These are phyloP conservation scores for Aspergillus amoenus DNA, from an alignment of 2,329 filamentous ascomycete species.

Conservation along the genomic window DNA sequence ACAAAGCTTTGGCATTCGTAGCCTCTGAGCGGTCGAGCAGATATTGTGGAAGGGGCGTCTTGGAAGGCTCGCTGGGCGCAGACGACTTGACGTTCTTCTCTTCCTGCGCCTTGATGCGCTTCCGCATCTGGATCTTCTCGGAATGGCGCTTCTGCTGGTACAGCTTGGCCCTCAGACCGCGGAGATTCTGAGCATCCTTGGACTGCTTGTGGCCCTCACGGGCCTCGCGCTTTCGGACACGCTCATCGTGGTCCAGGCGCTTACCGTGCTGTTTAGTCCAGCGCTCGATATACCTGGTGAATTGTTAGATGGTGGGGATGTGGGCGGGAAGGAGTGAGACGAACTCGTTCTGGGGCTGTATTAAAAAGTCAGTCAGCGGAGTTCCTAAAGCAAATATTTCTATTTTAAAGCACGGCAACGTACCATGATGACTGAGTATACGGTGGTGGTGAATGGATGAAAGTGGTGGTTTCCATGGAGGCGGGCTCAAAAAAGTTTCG, in stretches of 20 bases:
- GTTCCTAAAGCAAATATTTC: neutral
- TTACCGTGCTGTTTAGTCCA: slow-evolving; percentile 66
- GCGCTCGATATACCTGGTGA: slow-evolving; percentile 65
- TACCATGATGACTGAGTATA: slow-evolving; percentile 31
- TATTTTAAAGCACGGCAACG: slow-evolving; percentile 7
- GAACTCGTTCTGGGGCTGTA: slow-evolving; percentile 46
- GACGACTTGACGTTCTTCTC: slow-evolving; percentile 91
- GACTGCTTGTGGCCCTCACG: slow-evolving; percentile 87
- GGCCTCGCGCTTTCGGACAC: slow-evolving; percentile 79
- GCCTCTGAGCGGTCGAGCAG: slow-evolving; percentile 79
- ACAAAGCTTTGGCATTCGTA: slow-evolving; percentile 71
- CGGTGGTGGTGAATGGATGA: slow-evolving; percentile 10
- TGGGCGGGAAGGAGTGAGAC: slow-evolving; percentile 22
- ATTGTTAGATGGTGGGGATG: slow-evolving; percentile 18
- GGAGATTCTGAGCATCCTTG: slow-evolving; percentile 88
- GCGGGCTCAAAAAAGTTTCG: slow-evolving; percentile 22
- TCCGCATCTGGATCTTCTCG: slow-evolving; percentile 98
- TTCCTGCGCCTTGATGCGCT: slow-evolving; percentile 91
- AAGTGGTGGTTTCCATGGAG: slow-evolving; percentile 8
- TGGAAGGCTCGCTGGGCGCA: slow-evolving; percentile 71
- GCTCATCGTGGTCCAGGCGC: slow-evolving; percentile 80
- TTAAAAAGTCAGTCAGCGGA: slow-evolving; percentile 8
- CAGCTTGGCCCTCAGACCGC: slow-evolving; percentile 87
- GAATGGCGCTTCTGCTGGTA: slow-evolving; percentile 90
- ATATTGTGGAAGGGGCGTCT: slow-evolving; percentile 83